A percentile compares a stretch with the other conserved stretches of the same genome.
Evolutionary conservation across 371 early-diverging fungal species (phyloP).

Genomic region (Mortierella sp.): DNA sequence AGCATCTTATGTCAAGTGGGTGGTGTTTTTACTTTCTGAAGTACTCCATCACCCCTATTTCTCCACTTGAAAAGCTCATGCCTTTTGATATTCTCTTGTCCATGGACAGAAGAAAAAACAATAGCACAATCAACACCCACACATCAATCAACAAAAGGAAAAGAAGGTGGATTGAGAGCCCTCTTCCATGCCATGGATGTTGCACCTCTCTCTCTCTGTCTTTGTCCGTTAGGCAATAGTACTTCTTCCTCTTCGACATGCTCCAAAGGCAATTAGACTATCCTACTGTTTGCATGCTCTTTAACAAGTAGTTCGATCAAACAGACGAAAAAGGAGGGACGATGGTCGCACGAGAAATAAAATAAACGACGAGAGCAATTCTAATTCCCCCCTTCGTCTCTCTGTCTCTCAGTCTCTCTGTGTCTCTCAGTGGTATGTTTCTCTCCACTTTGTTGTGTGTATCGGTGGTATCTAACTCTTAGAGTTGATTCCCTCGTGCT

Average conservation of each 20-base stretch:
- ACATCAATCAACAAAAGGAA: no score
- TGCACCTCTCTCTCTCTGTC: not conserved
- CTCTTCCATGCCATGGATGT: not conserved
- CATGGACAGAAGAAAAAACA: not conserved
- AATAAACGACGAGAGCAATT: not conserved
- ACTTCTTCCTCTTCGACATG: no score
- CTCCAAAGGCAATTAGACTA: not conserved
- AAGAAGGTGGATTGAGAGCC: not conserved
- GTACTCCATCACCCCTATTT: not conserved
- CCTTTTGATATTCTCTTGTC: no score
- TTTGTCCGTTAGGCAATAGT: not conserved
- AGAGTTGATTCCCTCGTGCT: slow-evolving; percentile 3
- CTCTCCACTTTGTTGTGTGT: not conserved
- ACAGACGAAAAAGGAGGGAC: not conserved
- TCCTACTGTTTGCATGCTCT: not conserved
- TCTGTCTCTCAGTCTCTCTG: not conserved
- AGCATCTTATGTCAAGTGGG: no score
- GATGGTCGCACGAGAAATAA: not conserved
- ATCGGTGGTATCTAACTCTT: not conserved
- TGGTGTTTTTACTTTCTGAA: no score
- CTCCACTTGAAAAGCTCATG: not conserved
- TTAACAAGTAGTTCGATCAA: not conserved
- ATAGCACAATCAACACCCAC: not conserved
- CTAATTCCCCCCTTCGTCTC: no score
- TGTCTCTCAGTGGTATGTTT: not conserved